phyloP scores from a whole-genome alignment of 345 rosid species.

The Trapa bicornis region DNA sequence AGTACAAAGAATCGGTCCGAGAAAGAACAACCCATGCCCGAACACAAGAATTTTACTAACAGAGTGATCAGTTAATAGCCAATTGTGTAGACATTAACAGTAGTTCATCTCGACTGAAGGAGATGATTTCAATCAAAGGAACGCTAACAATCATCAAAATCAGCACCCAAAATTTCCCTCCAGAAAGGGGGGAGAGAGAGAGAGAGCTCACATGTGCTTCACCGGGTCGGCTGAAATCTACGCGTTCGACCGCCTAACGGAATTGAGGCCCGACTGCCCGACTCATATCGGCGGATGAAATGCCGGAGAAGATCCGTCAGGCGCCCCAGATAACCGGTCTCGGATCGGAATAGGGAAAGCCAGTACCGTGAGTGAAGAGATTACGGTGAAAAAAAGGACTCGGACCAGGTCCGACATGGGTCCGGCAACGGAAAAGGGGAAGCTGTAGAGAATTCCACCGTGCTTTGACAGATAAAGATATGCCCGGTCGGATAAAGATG shows the following conservation, averaged over 20 bases:
- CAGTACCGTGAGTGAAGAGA: neutral
- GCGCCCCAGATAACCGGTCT: neutral
- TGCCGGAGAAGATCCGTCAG: neutral
- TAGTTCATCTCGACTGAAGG: too few relatives aligned
- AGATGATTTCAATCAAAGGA: too few relatives aligned
- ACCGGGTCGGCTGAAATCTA: too few relatives aligned
- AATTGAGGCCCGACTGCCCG: too few relatives aligned
- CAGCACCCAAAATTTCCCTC: too few relatives aligned
- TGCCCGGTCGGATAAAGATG: neutral
- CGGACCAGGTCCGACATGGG: conserved; percentile 3
- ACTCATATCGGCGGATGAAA: too few relatives aligned
- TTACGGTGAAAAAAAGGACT: neutral
- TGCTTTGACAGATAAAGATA: neutral
- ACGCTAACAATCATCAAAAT: too few relatives aligned
- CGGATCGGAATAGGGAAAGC: too few relatives aligned
- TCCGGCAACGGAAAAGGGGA: neutral
- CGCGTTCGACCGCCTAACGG: too few relatives aligned
- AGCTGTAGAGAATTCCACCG: neutral
- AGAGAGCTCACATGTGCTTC: too few relatives aligned
- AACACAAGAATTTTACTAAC: neutral
- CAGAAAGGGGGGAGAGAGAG: too few relatives aligned
- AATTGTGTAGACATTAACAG: neutral
- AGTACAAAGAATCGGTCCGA: neutral
- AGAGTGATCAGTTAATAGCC: neutral
- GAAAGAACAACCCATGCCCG: neutral